A percentile compares a stretch with the other conserved stretches of the same genome.
Conservation (phyloP, 495 filamentous ascomycete species). For the Annulohypoxylon stygium region DNA sequence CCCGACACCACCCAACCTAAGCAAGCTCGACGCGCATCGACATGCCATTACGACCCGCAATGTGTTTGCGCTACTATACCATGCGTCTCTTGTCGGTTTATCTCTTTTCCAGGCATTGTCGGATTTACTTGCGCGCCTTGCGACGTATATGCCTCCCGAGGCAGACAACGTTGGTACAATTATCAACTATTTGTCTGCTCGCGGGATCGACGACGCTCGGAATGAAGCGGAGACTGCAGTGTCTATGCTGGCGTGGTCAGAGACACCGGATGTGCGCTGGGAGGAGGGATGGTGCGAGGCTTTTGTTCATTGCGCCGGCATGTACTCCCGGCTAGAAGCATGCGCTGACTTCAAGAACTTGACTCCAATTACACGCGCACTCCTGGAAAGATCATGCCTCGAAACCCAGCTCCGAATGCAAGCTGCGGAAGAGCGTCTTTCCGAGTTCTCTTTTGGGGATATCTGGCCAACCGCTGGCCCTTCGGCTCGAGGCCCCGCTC, state of each 20-base stretch:
- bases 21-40: conserved; percentile 61
- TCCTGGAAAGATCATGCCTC: conserved; percentile 72
- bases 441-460: conserved; percentile 70
- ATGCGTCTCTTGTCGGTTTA: conserved; percentile 69
- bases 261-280: conserved; percentile 70
- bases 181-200: conserved; percentile 67
- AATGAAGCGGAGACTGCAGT: conserved; percentile 72
- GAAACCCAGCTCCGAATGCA: conserved; percentile 73
- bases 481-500: conserved; percentile 52
- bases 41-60: conserved; percentile 73
- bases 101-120: conserved; percentile 69
- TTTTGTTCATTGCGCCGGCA: conserved; percentile 75
- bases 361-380: conserved; percentile 72
- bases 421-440: conserved; percentile 69
- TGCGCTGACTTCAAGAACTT: conserved; percentile 70
- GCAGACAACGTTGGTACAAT: conserved; percentile 64
- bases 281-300: conserved; percentile 75
- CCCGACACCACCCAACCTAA: conserved; percentile 60
- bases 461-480: conserved; percentile 68
- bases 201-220: conserved; percentile 75
- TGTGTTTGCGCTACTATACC: conserved; percentile 71
- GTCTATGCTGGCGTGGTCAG: conserved; percentile 73
- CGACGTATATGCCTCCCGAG: conserved; percentile 64
- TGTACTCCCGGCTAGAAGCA: conserved; percentile 68
- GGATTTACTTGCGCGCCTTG: conserved; percentile 68